A percentile compares a stretch with the other conserved stretches of the same genome.
Evolutionary conservation across 441 rosid genomes (phyloP).

Genomic region (Theobroma grandiflorum): DNA sequence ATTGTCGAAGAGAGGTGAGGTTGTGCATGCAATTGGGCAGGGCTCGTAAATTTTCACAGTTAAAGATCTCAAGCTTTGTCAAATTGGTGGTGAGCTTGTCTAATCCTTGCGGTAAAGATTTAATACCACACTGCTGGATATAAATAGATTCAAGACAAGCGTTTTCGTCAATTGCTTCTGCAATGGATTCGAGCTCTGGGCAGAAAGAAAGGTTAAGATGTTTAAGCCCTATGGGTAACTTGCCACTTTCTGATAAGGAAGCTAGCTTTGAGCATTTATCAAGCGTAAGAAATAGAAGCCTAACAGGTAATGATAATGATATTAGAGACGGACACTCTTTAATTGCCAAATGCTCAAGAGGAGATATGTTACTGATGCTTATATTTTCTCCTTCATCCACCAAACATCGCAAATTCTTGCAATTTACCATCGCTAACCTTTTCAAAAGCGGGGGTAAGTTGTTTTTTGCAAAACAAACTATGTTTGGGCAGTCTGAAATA

Average conservation of each 20-base stretch:
- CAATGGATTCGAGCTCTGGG: not conserved
- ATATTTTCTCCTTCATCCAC: not conserved
- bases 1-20: constrained; percentile 33
- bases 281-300: not conserved
- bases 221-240: not conserved
- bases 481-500: not conserved
- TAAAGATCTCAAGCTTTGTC: constrained; percentile 4
- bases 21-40: constrained; percentile 21
- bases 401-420: not conserved
- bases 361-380: not conserved
- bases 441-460: not conserved
- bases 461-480: not conserved
- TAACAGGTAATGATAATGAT: not conserved
- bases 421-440: not conserved
- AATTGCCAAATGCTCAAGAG: not conserved
- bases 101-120: not conserved
- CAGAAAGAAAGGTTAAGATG: not conserved
- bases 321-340: not conserved
- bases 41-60: constrained; percentile 10
- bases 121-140: not conserved
- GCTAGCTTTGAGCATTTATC: not conserved
- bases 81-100: not conserved
- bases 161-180: not conserved
- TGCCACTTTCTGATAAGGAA: not conserved
- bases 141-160: not conserved